phyloP scores from a whole-genome alignment of 2,329 filamentous ascomycete species.

The Xylaria sp. region DNA sequence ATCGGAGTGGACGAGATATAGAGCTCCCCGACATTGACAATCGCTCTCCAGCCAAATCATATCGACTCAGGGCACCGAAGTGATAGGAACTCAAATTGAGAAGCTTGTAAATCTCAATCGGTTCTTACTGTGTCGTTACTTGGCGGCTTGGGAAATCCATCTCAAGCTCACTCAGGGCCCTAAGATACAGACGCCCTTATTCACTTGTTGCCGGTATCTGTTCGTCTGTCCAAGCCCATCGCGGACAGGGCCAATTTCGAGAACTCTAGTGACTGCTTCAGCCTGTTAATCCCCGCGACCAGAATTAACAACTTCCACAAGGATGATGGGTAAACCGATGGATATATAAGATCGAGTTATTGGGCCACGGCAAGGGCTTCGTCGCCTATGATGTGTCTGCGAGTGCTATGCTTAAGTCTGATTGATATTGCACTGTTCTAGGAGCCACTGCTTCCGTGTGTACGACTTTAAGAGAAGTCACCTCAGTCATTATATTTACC shows the following conservation, averaged over 20 bases:
- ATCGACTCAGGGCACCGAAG: not conserved
- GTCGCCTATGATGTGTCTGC: too few relatives aligned
- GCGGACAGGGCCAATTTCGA: too few relatives aligned
- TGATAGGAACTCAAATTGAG: not conserved
- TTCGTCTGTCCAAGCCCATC: not conserved
- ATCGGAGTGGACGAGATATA: not conserved
- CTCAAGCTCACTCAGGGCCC: not conserved
- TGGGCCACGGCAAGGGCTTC: too few relatives aligned
- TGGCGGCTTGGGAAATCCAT: not conserved
- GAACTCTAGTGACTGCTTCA: too few relatives aligned
- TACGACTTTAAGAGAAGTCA: not conserved
- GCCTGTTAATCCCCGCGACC: too few relatives aligned
- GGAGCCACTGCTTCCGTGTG: not conserved
- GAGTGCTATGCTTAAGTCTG: not conserved
- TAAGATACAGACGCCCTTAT: not conserved
- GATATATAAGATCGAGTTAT: too few relatives aligned
- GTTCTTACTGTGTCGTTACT: not conserved
- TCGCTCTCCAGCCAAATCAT: not conserved
- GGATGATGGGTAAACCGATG: too few relatives aligned
- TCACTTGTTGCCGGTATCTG: not conserved
- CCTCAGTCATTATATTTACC: not conserved
- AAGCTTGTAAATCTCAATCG: too few relatives aligned
- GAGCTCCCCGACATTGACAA: not conserved
- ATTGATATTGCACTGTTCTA: not conserved
- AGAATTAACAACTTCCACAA: too few relatives aligned